Percentiles rank a stretch among this genome's conserved stretches.
phyloP scores from a whole-genome alignment of 352 stramenopile genomes.

The Phytophthora litchii region DNA sequence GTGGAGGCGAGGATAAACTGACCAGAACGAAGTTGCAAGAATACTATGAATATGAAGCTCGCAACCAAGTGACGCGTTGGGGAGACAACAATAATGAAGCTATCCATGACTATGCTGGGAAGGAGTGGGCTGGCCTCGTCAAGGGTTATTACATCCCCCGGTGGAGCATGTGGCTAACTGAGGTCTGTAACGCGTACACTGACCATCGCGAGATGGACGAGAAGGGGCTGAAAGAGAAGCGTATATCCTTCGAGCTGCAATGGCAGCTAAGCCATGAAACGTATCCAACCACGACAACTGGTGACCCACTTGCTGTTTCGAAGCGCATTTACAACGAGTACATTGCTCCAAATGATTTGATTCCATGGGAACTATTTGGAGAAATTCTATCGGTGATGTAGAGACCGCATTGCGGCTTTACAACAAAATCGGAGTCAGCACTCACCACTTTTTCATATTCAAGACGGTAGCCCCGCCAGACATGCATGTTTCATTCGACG shows the following conservation, averaged over 20 bases:
- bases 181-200: slow-evolving; percentile 69
- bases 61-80: slow-evolving; percentile 81
- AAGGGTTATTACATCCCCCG: slow-evolving; percentile 72
- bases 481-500: too few relatives aligned
- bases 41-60: slow-evolving; percentile 83
- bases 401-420: neutral
- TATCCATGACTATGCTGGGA: slow-evolving; percentile 79
- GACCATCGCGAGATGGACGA: slow-evolving; percentile 60
- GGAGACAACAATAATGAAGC: slow-evolving; percentile 75
- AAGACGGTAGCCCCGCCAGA: too few relatives aligned
- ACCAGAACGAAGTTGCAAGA: slow-evolving; percentile 33
- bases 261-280: slow-evolving; percentile 64
- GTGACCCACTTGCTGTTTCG: slow-evolving; percentile 56
- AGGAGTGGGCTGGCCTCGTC: slow-evolving; percentile 78
- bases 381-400: slow-evolving; percentile 12
- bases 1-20: slow-evolving; percentile 8
- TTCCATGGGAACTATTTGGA: slow-evolving; percentile 22
- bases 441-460: too few relatives aligned
- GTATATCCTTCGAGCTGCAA: slow-evolving; percentile 66
- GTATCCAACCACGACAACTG: slow-evolving; percentile 50
- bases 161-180: slow-evolving; percentile 76
- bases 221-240: slow-evolving; percentile 42
- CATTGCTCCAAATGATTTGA: slow-evolving; percentile 20
- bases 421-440: too few relatives aligned
- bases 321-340: slow-evolving; percentile 65